phyloP scores from a whole-genome alignment of 2,329 filamentous ascomycete genomes.

The Elsinoe ampelina region DNA sequence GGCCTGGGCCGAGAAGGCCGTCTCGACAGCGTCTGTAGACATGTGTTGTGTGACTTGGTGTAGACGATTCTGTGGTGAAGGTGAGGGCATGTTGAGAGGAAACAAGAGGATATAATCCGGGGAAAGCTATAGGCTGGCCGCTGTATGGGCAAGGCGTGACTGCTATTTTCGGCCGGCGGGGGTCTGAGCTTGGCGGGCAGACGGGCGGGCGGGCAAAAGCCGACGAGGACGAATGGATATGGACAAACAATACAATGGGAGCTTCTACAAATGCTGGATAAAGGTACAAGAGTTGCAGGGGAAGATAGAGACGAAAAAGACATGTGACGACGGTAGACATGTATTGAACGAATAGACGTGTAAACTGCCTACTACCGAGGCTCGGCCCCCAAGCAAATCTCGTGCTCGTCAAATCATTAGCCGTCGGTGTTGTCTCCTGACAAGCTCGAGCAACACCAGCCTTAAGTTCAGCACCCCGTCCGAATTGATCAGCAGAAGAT shows the following conservation, averaged over 20 bases:
- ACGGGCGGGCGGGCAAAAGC: background rate
- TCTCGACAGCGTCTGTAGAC: conserved; percentile 48
- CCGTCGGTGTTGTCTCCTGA: background rate
- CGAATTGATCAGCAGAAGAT: too few relatives aligned
- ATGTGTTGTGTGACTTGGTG: conserved; percentile 60
- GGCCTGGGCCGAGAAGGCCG: conserved; percentile 63
- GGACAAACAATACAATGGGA: background rate
- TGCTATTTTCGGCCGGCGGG: conserved; percentile 7
- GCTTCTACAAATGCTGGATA: background rate
- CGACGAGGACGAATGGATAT: conserved; percentile 5
- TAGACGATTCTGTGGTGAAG: conserved; percentile 37
- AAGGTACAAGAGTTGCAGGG: background rate
- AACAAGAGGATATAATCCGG: conserved; percentile 11
- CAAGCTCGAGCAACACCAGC: too few relatives aligned
- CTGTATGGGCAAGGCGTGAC: background rate
- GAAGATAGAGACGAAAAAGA: background rate
- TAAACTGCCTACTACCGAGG: background rate
- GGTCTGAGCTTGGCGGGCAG: conserved; percentile 1
- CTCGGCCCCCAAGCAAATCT: background rate
- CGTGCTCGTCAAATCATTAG: background rate
- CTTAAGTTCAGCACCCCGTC: too few relatives aligned
- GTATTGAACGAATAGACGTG: conserved; percentile 1
- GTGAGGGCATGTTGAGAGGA: conserved; percentile 28
- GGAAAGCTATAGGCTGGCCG: conserved; percentile 12
- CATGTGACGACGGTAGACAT: background rate